Conservation (phyloP, 2,329 filamentous ascomycete genomes). For the Aspergillus clavatus region DNA sequence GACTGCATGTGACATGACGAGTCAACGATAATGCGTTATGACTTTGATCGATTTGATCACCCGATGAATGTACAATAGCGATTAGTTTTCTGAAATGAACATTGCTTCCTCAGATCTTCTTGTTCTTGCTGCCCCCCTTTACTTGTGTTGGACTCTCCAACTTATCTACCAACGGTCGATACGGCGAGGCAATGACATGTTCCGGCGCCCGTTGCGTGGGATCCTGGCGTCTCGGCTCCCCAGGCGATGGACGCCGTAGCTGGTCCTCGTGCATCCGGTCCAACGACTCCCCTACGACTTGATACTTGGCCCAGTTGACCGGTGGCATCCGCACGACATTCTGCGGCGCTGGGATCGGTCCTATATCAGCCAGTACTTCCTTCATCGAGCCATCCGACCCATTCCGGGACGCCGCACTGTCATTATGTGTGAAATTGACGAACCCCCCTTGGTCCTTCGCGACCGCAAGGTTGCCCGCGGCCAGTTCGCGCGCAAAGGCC, state of each 20-base stretch:
- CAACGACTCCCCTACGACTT: constrained; percentile 76
- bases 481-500: constrained; percentile 65
- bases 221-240: constrained; percentile 38
- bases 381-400: constrained; percentile 9
- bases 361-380: constrained; percentile 44
- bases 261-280: constrained; percentile 84
- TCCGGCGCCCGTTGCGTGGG: constrained; percentile 40
- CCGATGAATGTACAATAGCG: constrained; percentile 1
- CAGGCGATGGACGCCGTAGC: constrained; percentile 53
- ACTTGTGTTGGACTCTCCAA: constrained; percentile 35
- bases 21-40: constrained; percentile 6
- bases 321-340: constrained; percentile 80
- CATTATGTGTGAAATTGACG: constrained; percentile 36
- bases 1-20: constrained; percentile 1
- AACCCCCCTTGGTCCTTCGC: constrained; percentile 32
- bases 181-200: constrained; percentile 54
- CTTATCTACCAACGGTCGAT: constrained; percentile 55
- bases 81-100: constrained; percentile 6
- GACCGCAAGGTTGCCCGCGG: constrained; percentile 53
- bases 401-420: constrained; percentile 26
- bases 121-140: constrained; percentile 30
- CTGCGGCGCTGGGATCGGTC: constrained; percentile 68
- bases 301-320: constrained; percentile 93
- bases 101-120: constrained; percentile 24
- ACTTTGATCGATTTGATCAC: constrained; percentile 1